A percentile compares a stretch with the other conserved stretches of the same genome.
Evolutionary conservation across 2,329 filamentous ascomycete genomes (phyloP).

Genomic region (Arthroderma sp.): DNA sequence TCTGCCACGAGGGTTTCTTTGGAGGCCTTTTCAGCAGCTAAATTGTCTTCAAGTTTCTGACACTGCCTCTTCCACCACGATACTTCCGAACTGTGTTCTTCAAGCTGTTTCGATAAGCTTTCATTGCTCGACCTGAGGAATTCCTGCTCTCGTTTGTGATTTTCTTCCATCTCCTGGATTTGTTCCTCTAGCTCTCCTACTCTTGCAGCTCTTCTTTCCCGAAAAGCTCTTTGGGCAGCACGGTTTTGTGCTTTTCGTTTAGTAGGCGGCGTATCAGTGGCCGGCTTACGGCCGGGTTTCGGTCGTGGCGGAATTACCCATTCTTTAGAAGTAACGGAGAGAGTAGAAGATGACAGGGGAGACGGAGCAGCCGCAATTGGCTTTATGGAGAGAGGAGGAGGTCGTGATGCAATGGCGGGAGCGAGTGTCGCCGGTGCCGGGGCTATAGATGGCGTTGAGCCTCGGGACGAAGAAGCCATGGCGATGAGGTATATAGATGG

Average conservation of each 20-base stretch:
- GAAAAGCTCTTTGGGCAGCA: conserved; percentile 82
- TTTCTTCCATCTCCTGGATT: conserved; percentile 35
- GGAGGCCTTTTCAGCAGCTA: conserved; percentile 33
- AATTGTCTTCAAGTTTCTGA: conserved; percentile 48
- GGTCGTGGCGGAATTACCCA: conserved; percentile 75
- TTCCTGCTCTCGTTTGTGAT: conserved; percentile 30
- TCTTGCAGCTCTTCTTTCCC: conserved; percentile 82
- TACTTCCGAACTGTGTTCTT: conserved; percentile 46
- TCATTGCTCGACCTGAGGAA: conserved; percentile 43
- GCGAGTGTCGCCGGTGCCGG: conserved; percentile 23
- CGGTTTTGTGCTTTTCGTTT: conserved; percentile 78
- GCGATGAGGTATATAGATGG: conserved; percentile 1
- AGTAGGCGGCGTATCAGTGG: conserved; percentile 90
- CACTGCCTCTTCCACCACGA: conserved; percentile 40
- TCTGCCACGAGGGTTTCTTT: conserved; percentile 31
- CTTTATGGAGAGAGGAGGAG: conserved; percentile 23
- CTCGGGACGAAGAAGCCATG: conserved; percentile 28
- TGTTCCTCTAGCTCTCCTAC: conserved; percentile 54
- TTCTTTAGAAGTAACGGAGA: conserved; percentile 62
- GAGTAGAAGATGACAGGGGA: conserved; percentile 25
- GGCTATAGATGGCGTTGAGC: conserved; percentile 26
- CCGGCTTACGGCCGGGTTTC: conserved; percentile 90
- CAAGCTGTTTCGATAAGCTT: conserved; percentile 50
- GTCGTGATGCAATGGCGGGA: conserved; percentile 16
- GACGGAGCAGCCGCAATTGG: conserved; percentile 23